Base-by-base conservation (phyloP, 305 asterid genomes). In the Nicotiana rustica region DNA sequence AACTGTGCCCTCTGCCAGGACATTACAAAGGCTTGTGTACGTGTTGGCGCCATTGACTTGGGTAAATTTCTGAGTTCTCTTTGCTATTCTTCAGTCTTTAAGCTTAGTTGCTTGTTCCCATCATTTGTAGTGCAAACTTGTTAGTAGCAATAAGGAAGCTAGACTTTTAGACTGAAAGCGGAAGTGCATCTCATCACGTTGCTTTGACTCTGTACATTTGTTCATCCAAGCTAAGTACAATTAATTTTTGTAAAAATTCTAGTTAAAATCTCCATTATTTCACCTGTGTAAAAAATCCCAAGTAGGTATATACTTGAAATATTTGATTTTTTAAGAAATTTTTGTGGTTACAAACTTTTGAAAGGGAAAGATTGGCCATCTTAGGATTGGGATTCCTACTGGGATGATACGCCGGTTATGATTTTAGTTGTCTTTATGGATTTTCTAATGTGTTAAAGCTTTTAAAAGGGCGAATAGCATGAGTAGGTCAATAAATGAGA, bases 1-100 rank as follows among this genome's bases (percentile, higher is more conserved):
- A 25, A 25, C 29, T 25, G 29, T 25, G 29, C 29, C 29, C 29
- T 25, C 29, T 25, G 29, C 29, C 29, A 25, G 29, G 29, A 25
- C 29, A 25, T 25, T 25, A 25, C 29, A 25, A 25, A 91, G 91
- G 95, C 98, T 61, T 96, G 99, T 89, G 88, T 95, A 81, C 95
- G 96, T 84, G 91, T 87, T 36, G 98, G 96, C 70, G 96, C 97
- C 68, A 85, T 75, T 25, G 15, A 49, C 47, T 38, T 6, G 47
- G 47, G 47, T 38, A 38, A 38, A 38, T 38, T 38, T 38, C 47
- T 1, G 38, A 5, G 61, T 61, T 33, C 62, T 14, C 38, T 38
- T 52, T 35, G 21, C 44, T 55, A 35, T 44, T 19, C 77, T 66
- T 77, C 73, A 15, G 66, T 76, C 15, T 9, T 52, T 76, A 76